Conservation (phyloP, 2,329 filamentous ascomycete genomes). For the Fusarium ramigenum region DNA sequence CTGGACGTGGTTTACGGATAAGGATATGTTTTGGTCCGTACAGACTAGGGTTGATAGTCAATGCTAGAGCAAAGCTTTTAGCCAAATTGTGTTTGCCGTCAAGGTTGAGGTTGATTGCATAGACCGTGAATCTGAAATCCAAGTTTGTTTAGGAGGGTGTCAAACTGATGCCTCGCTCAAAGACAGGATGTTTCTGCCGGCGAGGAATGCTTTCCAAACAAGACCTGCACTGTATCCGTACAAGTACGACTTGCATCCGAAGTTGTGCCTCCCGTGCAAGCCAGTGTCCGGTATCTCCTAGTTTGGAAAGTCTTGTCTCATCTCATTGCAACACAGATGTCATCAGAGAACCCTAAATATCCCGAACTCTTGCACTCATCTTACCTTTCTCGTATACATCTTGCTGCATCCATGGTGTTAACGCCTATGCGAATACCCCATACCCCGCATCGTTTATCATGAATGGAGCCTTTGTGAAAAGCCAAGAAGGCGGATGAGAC, state of each 20-base stretch:
- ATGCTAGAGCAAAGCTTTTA: neutral
- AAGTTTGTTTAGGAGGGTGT: neutral
- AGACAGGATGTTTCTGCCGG: neutral
- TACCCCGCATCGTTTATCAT: constrained; percentile 21
- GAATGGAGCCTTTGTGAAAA: neutral
- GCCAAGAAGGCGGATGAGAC: constrained; percentile 26
- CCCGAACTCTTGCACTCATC: constrained; percentile 4
- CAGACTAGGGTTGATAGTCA: too few relatives aligned
- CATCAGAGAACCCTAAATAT: constrained; percentile 25
- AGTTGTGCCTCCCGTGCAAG: neutral
- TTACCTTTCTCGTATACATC: constrained; percentile 3
- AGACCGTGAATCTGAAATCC: neutral
- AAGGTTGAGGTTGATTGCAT: neutral
- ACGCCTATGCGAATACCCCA: constrained; percentile 1
- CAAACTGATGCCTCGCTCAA: neutral
- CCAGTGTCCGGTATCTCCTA: neutral
- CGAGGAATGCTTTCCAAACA: neutral
- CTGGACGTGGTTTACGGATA: neutral
- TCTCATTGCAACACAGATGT: neutral
- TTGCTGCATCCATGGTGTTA: neutral
- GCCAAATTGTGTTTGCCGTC: neutral
- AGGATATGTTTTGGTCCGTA: neutral
- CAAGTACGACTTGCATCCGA: neutral
- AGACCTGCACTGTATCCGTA: neutral
- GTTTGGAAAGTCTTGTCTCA: neutral